Base-by-base conservation (phyloP, 805 yeast genomes). In the Teunomyces aglyptinius region DNA sequence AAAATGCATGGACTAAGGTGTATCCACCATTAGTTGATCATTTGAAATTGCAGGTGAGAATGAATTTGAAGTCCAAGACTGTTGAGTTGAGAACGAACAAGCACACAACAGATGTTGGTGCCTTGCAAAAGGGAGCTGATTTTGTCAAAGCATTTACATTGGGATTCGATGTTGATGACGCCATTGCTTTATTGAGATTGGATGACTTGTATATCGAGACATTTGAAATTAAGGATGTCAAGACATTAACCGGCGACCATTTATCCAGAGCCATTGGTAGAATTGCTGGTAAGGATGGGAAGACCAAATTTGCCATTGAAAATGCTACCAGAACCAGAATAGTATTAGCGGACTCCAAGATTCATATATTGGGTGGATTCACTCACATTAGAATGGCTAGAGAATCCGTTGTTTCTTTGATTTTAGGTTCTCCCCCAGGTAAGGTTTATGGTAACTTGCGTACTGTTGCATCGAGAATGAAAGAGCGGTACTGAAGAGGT, bases 281-380 rank as follows among this genome's bases (percentile, higher is more conserved):
- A 78, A 94, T 94, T 68, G 99, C 99, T 11, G 99, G 99, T 68
- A 95, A 94, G 64, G 99, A 94, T 64, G 99, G 99, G 63, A 92
- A 91, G 70, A 94, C 98, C 51, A 94, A 92, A 73, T 94, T 92
- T 67, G 97, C 99, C 27, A 94, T 94, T 62, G 99, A 94, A 70
- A 94, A 94, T 63, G 97, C 99, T 13, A 92, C 98, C 18, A 82
- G 98, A 72, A 94, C 99, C 10, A 86, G 99, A 76, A 91, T 94
- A 36, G 99, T 94, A 20, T 76, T 94, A 55, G 99, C 99, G 0
- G 99, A 94, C 68, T 82, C 95, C 39, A 94, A 92, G 66, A 91
- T 94, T 59, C 99, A 94, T 67, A 94, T 94, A 52, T 75, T 94
- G 45, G 99, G 99, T 42, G 99, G 99, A 0, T 94, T 89, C 72